Evolutionary conservation across 768 basidiomycete genomes (phyloP).

Genomic region (Pulveroboletus sp.): DNA sequence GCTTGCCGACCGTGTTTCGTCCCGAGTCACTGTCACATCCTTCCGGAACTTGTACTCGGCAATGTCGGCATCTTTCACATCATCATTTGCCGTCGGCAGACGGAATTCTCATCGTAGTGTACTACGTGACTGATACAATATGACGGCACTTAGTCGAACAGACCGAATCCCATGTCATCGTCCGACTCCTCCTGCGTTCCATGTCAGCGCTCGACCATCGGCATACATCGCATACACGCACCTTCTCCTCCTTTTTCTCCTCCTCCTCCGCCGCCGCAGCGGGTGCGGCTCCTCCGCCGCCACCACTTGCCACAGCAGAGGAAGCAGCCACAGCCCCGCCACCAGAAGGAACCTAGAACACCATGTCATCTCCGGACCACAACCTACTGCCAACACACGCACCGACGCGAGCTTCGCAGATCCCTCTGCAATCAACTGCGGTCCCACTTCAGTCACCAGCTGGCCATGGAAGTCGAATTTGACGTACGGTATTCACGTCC

Average conservation of each 20-base stretch:
- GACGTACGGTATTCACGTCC: constrained; percentile 72
- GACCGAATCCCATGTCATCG: constrained; percentile 99
- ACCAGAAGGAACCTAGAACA: constrained; percentile 82
- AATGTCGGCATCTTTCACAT: constrained; percentile 10
- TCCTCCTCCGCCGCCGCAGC: constrained; percentile 72
- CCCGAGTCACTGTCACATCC: constrained; percentile 1
- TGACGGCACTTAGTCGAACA: constrained; percentile 75
- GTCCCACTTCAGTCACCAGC: constrained; percentile 1
- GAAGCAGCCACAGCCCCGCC: constrained; percentile 68
- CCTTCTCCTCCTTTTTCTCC: constrained; percentile 91
- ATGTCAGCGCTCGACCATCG: background rate
- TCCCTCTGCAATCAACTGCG: constrained; percentile 87
- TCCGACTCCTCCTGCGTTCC: constrained; percentile 79
- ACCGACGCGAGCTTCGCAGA: constrained; percentile 93
- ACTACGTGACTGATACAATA: background rate
- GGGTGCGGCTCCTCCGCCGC: constrained; percentile 44
- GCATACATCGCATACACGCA: constrained; percentile 28
- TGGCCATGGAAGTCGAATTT: background rate
- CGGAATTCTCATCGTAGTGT: background rate
- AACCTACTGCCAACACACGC: constrained; percentile 27
- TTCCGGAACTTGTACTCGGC: constrained; percentile 17
- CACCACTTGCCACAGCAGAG: constrained; percentile 42
- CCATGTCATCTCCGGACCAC: constrained; percentile 4
- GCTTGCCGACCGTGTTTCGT: background rate
- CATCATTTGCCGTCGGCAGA: constrained; percentile 27